These are phyloP conservation scores for Leucocoprinus leucothites DNA, from an alignment of 768 basidiomycete species.

Conservation along the genomic window DNA sequence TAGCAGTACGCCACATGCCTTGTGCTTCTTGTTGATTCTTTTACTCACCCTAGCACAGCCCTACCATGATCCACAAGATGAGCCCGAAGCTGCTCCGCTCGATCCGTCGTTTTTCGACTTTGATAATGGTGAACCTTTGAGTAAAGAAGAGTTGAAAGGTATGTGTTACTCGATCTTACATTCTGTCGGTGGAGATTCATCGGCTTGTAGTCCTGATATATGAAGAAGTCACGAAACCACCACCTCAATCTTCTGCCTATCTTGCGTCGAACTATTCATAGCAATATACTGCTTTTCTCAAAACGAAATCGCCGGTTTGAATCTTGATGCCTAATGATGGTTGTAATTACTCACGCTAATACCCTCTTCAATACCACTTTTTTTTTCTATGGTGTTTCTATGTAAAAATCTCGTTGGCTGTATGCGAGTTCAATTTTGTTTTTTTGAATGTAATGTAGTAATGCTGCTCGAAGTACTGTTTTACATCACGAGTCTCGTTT, in stretches of 20 bases:
- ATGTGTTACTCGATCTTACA: slow-evolving; percentile 11
- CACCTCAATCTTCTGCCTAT: slow-evolving; percentile 2
- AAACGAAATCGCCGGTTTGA: too few relatives aligned
- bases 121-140: slow-evolving; percentile 62
- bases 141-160: slow-evolving; percentile 74
- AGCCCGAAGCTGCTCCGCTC: slow-evolving; percentile 74
- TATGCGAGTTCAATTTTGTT: not conserved
- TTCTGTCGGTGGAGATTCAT: not conserved
- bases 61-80: slow-evolving; percentile 88
- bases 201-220: slow-evolving; percentile 6
- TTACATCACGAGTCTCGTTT: too few relatives aligned
- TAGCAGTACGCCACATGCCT: slow-evolving; percentile 49
- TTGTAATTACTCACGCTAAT: not conserved
- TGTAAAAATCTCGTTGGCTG: not conserved
- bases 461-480: not conserved
- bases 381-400: not conserved
- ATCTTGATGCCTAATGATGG: not conserved
- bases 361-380: slow-evolving; percentile 1
- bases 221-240: slow-evolving; percentile 5
- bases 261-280: slow-evolving; percentile 10
- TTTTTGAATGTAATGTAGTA: not conserved
- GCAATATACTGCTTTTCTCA: too few relatives aligned
- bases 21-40: not conserved
- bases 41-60: slow-evolving; percentile 40
- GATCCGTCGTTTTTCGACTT: slow-evolving; percentile 84